Percentiles rank a stretch among this genome's conserved stretches.
Conservation (phyloP, 2,329 filamentous ascomycete species). For the Trichoderma harzianum region DNA sequence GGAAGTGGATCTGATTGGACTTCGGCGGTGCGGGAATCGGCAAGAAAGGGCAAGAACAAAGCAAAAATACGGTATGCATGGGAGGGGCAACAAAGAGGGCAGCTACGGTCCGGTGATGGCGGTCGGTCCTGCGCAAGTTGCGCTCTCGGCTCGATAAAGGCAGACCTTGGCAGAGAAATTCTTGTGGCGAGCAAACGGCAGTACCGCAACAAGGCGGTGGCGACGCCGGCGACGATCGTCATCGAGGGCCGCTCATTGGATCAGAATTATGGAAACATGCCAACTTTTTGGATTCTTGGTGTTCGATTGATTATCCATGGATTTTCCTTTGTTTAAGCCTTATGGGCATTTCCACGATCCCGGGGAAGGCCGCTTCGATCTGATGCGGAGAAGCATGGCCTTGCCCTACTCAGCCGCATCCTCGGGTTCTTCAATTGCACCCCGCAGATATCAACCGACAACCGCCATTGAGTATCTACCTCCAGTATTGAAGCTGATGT, state of each 20-base stretch:
- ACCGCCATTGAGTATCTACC: neutral
- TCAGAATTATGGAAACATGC: neutral
- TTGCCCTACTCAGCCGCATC: neutral
- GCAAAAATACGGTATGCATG: neutral
- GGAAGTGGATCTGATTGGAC: conserved; percentile 25
- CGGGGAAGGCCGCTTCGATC: conserved; percentile 13
- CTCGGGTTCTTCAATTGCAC: neutral
- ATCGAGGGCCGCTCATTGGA: neutral
- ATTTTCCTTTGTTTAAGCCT: neutral
- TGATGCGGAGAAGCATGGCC: neutral
- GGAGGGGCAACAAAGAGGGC: neutral
- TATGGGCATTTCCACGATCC: neutral
- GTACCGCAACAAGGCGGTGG: conserved; percentile 7
- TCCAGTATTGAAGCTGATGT: neutral
- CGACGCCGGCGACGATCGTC: neutral
- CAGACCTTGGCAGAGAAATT: neutral
- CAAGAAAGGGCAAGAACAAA: neutral
- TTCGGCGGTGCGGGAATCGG: conserved; percentile 25
- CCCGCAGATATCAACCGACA: neutral
- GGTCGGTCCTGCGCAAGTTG: neutral
- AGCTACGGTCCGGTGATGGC: neutral
- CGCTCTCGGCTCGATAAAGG: neutral
- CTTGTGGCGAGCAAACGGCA: neutral
- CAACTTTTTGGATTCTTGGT: neutral
- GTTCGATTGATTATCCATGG: neutral